These are phyloP conservation scores for Przewalskia tangutica DNA, from an alignment of 257 asterid genomes.

Conservation along the genomic window DNA sequence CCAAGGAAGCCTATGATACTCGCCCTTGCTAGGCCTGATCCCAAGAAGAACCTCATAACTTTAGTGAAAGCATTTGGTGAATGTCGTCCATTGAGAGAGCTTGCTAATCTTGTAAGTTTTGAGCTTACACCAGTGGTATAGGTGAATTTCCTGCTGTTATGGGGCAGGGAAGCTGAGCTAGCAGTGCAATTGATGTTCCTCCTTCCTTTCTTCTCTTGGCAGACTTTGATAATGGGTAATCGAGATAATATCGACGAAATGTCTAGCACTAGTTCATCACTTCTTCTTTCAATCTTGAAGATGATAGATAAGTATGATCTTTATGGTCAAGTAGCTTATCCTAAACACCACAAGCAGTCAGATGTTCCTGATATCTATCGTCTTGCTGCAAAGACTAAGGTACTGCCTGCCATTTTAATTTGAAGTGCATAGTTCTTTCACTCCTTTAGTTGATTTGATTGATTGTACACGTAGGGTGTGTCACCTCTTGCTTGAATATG, in stretches of 20 bases:
- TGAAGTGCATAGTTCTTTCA: neutral
- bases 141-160: constrained; percentile 4
- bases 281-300: constrained; percentile 90
- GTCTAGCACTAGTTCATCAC: constrained; percentile 83
- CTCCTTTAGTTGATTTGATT: neutral
- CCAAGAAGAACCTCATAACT: constrained; percentile 85
- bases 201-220: constrained; percentile 27
- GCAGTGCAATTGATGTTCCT: constrained; percentile 13
- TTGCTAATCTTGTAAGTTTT: constrained; percentile 84
- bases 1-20: constrained; percentile 99
- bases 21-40: constrained; percentile 99
- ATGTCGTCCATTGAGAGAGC: constrained; percentile 94
- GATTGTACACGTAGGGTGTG: neutral
- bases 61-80: constrained; percentile 99
- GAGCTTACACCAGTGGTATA: neutral
- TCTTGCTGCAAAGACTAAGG: constrained; percentile 97
- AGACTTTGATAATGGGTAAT: constrained; percentile 96
- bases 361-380: constrained; percentile 97
- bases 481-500: neutral
- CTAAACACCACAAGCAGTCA: constrained; percentile 93
- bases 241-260: constrained; percentile 94
- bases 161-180: constrained; percentile 6
- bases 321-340: constrained; percentile 99
- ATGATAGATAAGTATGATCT: constrained; percentile 92
- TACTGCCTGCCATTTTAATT: constrained; percentile 8